Evolutionary conservation across 345 rosid genomes (phyloP).

Genomic region (Heritiera littoralis): DNA sequence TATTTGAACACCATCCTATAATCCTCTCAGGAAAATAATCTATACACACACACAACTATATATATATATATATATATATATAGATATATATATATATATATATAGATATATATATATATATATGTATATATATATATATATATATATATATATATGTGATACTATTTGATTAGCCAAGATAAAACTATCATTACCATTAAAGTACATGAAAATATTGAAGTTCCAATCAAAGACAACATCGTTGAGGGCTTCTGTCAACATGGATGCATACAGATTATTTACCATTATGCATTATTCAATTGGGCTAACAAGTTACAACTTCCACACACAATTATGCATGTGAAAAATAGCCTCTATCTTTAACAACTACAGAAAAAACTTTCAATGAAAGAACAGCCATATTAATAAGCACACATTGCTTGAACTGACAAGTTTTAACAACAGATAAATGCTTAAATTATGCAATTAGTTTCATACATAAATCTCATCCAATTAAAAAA

Average conservation of each 20-base stretch:
- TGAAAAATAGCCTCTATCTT: background rate
- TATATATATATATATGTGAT: background rate
- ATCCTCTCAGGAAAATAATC: background rate
- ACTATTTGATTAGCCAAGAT: background rate
- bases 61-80: background rate
- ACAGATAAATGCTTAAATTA: background rate
- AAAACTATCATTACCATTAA: background rate
- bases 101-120: background rate
- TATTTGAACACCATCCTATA: background rate
- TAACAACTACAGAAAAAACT: background rate
- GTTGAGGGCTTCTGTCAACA: background rate
- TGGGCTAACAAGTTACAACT: background rate
- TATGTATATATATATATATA: background rate
- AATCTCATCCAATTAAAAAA: background rate
- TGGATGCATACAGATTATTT: background rate
- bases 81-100: background rate
- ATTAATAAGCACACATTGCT: background rate
- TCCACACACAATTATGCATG: background rate
- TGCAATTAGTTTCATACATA: slow-evolving; percentile 2
- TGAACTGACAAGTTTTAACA: background rate
- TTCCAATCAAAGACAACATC: background rate
- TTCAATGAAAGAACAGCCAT: background rate
- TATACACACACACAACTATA: background rate
- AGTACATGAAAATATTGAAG: background rate
- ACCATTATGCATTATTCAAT: background rate